Evolutionary conservation across 2,329 filamentous ascomycete species (phyloP).

Genomic region (Calonectria ilicicola): DNA sequence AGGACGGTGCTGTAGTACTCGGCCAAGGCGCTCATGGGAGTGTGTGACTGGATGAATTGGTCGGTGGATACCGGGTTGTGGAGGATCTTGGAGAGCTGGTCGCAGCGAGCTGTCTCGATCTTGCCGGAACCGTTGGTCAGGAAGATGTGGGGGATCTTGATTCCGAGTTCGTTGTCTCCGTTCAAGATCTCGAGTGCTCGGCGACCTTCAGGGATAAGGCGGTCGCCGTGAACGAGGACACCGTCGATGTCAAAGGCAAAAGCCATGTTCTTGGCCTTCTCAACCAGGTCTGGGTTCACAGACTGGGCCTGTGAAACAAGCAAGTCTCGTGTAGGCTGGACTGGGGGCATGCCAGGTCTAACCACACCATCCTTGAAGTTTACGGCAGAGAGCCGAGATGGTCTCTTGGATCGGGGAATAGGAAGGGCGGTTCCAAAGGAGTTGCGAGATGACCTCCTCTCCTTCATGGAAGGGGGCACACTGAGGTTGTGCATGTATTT

Average conservation of each 20-base stretch:
- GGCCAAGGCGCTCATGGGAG: conserved; percentile 80
- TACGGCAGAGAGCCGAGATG: conserved; percentile 75
- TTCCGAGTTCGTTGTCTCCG: conserved; percentile 76
- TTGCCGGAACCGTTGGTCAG: conserved; percentile 95
- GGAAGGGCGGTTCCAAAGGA: conserved; percentile 80
- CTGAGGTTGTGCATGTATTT: conserved; percentile 81
- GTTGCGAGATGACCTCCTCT: conserved; percentile 78
- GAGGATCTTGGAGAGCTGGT: conserved; percentile 72
- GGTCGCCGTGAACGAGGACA: conserved; percentile 84
- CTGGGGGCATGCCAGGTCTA: conserved; percentile 68
- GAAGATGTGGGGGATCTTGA: conserved; percentile 90
- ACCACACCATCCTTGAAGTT: conserved; percentile 58
- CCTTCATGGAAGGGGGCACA: conserved; percentile 74
- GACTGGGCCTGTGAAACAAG: conserved; percentile 78
- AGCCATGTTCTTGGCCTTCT: conserved; percentile 78
- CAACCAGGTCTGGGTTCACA: conserved; percentile 73
- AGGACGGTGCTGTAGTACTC: conserved; percentile 84
- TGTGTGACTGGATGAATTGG: conserved; percentile 84
- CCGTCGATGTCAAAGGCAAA: conserved; percentile 92
- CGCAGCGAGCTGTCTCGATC: conserved; percentile 85
- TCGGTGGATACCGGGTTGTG: conserved; percentile 41
- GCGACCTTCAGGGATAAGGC: conserved; percentile 81
- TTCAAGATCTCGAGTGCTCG: conserved; percentile 80
- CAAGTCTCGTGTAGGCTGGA: conserved; percentile 74
- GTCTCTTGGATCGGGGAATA: conserved; percentile 77